Base-by-base conservation (phyloP, 805 yeast genomes). In the Saturnispora sanitii region DNA sequence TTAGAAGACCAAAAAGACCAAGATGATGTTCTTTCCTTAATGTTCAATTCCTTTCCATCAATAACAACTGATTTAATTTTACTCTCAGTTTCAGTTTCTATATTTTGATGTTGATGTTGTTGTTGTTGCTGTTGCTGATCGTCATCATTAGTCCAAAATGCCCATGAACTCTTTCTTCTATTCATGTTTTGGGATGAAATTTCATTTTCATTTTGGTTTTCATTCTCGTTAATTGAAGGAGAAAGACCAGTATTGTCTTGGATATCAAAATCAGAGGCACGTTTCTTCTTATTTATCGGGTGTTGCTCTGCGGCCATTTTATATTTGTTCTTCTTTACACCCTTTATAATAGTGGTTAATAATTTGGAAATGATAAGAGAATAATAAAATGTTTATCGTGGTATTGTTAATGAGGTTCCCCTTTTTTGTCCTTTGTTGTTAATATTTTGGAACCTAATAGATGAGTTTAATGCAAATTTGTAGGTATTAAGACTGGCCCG, bases 1-100 rank as follows among this genome's bases (percentile, higher is more conserved):
- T 36, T 41, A 9, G 46, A 32, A 2, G 51, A 41, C 62, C 61
- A 57, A 37, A 56, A 52, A 2, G 59, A 46, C 62, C 62, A 57
- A 7, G 60, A 55, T 13, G 39, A 49, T 2, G 52, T 22, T 23
- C 55, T 41, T 17, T 40, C 43, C 33, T 45, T 49, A 11, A 21
- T n/a, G 18, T 30, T 37, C 15, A 13, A 4, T 27, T 49, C 33
- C 37, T 48, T 32, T 36, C 45, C 43, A 21, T 39, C 35, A n/a
- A 36, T 30, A 11, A 39, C 31, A 16, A 35, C 37, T 15, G 43
- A 15, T 15, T 37, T 18, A n/a, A 38, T 32, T 12, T 28, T 23
- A 23, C 19, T 25, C 9, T 25, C 21, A 29, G 23, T 4, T 20
- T 27, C 28, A 4, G 37, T 12, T 8, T 25, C 27, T 25, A 8